A percentile compares a stretch with the other conserved stretches of the same genome.
Evolutionary conservation across 2,329 filamentous ascomycete species (phyloP).

Genomic region (Dactylellina cionopaga): DNA sequence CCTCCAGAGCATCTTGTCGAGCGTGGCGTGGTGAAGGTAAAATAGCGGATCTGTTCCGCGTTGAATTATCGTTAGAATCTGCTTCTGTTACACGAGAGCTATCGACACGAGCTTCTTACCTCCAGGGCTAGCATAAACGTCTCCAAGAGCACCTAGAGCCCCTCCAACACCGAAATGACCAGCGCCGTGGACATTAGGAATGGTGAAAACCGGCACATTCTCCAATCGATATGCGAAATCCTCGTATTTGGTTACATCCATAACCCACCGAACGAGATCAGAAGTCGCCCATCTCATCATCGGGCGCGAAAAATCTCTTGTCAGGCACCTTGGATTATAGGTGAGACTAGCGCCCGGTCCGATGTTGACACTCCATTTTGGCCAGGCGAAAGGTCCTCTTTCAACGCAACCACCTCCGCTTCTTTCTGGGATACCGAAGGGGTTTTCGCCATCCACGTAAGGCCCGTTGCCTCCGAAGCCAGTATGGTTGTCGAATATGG

Average conservation of each 20-base stretch:
- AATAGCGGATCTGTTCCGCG: constrained; percentile 59
- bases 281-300: constrained; percentile 53
- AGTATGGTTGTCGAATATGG: constrained; percentile 51
- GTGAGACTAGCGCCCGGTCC: constrained; percentile 43
- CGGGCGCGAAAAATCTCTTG: constrained; percentile 58
- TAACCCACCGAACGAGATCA: constrained; percentile 56
- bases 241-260: constrained; percentile 57
- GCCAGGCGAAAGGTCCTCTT: constrained; percentile 58
- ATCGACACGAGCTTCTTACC: constrained; percentile 48
- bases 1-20: constrained; percentile 60
- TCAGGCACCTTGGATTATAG: constrained; percentile 56
- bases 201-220: constrained; percentile 56
- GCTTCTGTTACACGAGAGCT: neutral
- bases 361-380: constrained; percentile 52
- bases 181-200: constrained; percentile 59
- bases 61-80: neutral
- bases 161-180: constrained; percentile 61
- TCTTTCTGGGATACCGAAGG: constrained; percentile 56
- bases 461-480: constrained; percentile 60
- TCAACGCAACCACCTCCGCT: constrained; percentile 59
- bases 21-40: constrained; percentile 60
- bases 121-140: constrained; percentile 59
- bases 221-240: constrained; percentile 58
- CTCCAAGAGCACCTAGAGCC: constrained; percentile 58
- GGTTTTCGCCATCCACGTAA: constrained; percentile 57